Base-by-base conservation (phyloP, 2,329 filamentous ascomycete genomes). In the Didymella glomerata region DNA sequence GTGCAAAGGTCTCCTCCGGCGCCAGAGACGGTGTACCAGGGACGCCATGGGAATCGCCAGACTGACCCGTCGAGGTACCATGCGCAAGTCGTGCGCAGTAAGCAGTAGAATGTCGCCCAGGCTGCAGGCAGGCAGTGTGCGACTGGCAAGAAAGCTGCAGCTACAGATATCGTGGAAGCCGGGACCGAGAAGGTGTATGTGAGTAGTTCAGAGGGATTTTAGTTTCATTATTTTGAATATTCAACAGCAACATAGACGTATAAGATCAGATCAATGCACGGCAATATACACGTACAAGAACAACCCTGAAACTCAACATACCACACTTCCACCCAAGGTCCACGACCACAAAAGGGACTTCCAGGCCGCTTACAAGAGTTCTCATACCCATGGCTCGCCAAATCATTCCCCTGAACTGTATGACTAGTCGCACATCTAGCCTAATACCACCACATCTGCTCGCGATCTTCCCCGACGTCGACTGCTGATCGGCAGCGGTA, bases 31-130 rank as follows among this genome's bases (percentile, higher is more conserved):
- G 27, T 18, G 14, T 44, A 50, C 9, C 56, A 34, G 5, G 47
- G 52, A 14, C 45, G 34, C 9, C 30, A 14, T 30, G 52, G 49
- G 20, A 38, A 44, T 22, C 52, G 30, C 6, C 20, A 38, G 11
- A 2, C 36, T 2, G 20, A 10, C 4, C 36, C 36, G 13, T 16
- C 32, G 9, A 34, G 40, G 20, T 41, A 50, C 8, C 54, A 50
- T 11, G 18, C 47, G 6, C 54, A 51, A 25, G 14, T 41, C 2
- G 41, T 56, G 13, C 32, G 40, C 10, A 24, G 47, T 18, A 56
- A 56, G 54, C 47, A 56, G 41, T 56, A 28, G 25, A 18, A 4
- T 1, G 9, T 2, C 13, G 18, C 11, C 1, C 2, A 25, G 22
- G 18, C 22, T 24, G n/a, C n/a, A 14, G 10, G 9, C 7, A 18